phyloP scores from a whole-genome alignment of 371 early-diverging fungal genomes.

The Amoeboaphelidium occidentale region DNA sequence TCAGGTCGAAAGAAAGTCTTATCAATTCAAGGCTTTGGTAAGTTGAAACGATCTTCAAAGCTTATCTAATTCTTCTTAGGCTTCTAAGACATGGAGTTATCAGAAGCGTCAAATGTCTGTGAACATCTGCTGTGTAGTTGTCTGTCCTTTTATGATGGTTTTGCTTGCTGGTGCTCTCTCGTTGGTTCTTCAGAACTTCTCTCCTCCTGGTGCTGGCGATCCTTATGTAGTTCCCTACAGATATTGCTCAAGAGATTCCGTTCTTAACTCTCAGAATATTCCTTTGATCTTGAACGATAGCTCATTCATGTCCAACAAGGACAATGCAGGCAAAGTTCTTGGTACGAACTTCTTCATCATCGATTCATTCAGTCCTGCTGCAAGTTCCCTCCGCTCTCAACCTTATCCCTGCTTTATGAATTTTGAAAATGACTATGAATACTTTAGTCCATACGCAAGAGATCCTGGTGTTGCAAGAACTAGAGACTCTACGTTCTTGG shows the following conservation, averaged over 20 bases:
- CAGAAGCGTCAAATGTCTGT: slow-evolving; percentile 40
- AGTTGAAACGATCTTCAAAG: neutral
- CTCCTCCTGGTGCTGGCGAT: slow-evolving; percentile 9
- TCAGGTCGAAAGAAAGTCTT: too few relatives aligned
- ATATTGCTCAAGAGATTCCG: neutral
- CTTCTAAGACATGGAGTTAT: slow-evolving; percentile 29
- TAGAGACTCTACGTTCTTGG: slow-evolving; percentile 17
- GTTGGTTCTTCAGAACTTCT: slow-evolving; percentile 13
- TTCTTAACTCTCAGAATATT: slow-evolving; percentile 1
- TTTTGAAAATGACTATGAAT: neutral
- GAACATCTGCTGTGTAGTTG: slow-evolving; percentile 38
- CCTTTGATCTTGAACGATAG: too few relatives aligned
- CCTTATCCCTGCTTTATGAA: neutral
- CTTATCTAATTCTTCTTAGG: too few relatives aligned
- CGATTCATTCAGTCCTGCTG: too few relatives aligned
- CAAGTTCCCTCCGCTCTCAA: too few relatives aligned
- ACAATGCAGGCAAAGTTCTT: slow-evolving; percentile 15
- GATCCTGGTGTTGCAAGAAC: slow-evolving; percentile 5
- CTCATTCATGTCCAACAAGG: slow-evolving; percentile 1
- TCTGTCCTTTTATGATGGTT: slow-evolving; percentile 31
- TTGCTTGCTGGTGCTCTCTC: slow-evolving; percentile 20
- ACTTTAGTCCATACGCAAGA: slow-evolving; percentile 5
- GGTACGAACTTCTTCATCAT: too few relatives aligned
- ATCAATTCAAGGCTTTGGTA: neutral
- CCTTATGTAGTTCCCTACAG: slow-evolving; percentile 2